Base-by-base conservation (phyloP, 2,329 filamentous ascomycete genomes). In the Trichoderma arundinaceum region DNA sequence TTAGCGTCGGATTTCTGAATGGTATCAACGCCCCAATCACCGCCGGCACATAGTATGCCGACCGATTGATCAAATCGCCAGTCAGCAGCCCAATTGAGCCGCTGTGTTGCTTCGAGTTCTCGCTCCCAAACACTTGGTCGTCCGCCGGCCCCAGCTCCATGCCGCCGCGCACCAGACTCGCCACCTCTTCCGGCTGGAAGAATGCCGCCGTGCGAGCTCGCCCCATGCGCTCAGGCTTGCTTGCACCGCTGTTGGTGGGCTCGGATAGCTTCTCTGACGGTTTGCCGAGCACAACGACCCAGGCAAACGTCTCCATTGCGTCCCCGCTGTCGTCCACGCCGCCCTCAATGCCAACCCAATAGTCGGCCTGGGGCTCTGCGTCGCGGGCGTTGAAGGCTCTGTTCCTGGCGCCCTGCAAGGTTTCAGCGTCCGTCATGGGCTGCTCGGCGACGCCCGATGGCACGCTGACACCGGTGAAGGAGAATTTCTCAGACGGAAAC, bases 71-170 rank as follows among this genome's bases (percentile, higher is more conserved):
- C 19, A 77, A 72, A 46, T 77, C 75, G 0, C 72, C 77, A 2
- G 79, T 81, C 69, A 81, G 68, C 39, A 81, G 68, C 1, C 79
- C 79, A 33, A 80, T 78, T 2, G 76, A 78, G 4, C 79, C 79
- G 64, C 73, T 77, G 59, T 71, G 68, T 46, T 77, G 76, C 69
- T 78, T 81, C 17, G 77, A 77, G 66, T 79, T 76, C 22, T 69
- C 71, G 68, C 71, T 69, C 4, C 77, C 77, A 71, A 79, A 78
- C 0, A 80, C 70, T 22, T 69, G 35, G 61, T 81, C 77, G 63
- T 79, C 78, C 3, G 79, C 79, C 7, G 78, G 70, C 0, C 79
- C 79, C 60, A 81, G 66, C 67, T 81, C 78, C 70, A 78, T 75
- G 1, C 79, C 79, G 10, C 71, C 70, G 7, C 75, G 72, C 52